Conservation (phyloP, 805 yeast species). For the Tetrapisispora iriomotensis region DNA sequence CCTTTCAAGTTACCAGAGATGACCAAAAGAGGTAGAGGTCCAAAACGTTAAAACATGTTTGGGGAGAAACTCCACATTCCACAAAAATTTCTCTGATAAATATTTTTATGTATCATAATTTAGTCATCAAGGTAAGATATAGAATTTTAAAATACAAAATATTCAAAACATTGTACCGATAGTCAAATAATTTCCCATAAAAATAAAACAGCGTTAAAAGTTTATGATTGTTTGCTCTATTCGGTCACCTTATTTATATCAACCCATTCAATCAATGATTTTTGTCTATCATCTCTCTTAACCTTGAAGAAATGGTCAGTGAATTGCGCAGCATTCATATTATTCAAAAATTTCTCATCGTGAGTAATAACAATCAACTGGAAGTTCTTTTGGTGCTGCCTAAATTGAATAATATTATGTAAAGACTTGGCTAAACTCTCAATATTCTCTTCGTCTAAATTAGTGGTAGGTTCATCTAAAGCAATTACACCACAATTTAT, state of each 20-base stretch:
- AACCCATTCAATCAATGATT: conserved; percentile 60
- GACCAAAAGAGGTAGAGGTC: conserved; percentile 51
- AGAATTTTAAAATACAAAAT: no score
- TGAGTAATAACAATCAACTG: conserved; percentile 94
- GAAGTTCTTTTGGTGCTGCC: conserved; percentile 76
- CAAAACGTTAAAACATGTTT: conserved; percentile 6
- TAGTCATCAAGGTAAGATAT: no score
- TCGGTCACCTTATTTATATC: conserved; percentile 33
- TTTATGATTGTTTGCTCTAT: conserved; percentile 2
- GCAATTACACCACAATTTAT: conserved; percentile 92
- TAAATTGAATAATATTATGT: conserved; percentile 58
- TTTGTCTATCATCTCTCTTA: conserved; percentile 69
- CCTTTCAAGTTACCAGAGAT: conserved; percentile 86
- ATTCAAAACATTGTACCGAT: no score
- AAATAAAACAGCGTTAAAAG: not conserved
- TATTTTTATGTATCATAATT: not conserved
- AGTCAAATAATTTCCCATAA: no score
- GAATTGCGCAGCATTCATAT: conserved; percentile 76
- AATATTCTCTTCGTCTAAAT: conserved; percentile 80
- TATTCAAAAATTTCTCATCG: conserved; percentile 80
- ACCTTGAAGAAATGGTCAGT: conserved; percentile 83
- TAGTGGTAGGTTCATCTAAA: conserved; percentile 95
- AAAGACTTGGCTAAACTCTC: conserved; percentile 79
- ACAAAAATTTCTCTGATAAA: not conserved
- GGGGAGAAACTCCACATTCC: not conserved